Evolutionary conservation across 148 eudicot genomes (phyloP).

Genomic region (Salicornia ramosissima): DNA sequence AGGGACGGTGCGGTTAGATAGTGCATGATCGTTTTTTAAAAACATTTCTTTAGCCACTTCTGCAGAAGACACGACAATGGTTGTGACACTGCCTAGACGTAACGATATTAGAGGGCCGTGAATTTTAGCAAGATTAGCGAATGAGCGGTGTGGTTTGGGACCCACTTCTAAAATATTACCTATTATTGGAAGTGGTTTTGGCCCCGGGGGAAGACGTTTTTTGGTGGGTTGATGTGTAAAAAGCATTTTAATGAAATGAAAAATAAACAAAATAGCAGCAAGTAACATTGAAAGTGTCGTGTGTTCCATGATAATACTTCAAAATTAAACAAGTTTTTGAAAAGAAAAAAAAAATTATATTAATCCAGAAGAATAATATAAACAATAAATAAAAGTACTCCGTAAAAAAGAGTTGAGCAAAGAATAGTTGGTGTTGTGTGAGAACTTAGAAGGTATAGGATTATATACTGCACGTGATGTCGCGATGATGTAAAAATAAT

Average conservation of each 20-base stretch:
- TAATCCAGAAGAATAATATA: no score
- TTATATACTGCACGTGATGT: background rate
- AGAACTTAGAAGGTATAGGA: background rate
- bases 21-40: slow-evolving; percentile 16
- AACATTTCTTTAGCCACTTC: slow-evolving; percentile 37
- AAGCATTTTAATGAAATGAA: background rate
- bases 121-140: slow-evolving; percentile 31
- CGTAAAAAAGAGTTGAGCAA: no score
- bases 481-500: background rate
- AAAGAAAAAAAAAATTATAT: no score
- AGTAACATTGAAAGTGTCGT: slow-evolving; percentile 6
- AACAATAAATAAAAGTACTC: background rate
- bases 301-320: background rate
- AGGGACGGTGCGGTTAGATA: slow-evolving; percentile 29
- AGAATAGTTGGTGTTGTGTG: background rate
- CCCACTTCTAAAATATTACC: slow-evolving; percentile 42
- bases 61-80: slow-evolving; percentile 38
- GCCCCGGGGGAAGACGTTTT: slow-evolving; percentile 32
- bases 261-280: background rate
- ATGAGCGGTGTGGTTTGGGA: slow-evolving; percentile 35
- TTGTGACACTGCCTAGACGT: slow-evolving; percentile 31
- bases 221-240: background rate
- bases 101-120: slow-evolving; percentile 38
- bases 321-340: background rate
- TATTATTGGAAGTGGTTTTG: slow-evolving; percentile 35